Evolutionary conservation across 805 yeast genomes (phyloP).

Genomic region (Kodamaea kakaduensis): DNA sequence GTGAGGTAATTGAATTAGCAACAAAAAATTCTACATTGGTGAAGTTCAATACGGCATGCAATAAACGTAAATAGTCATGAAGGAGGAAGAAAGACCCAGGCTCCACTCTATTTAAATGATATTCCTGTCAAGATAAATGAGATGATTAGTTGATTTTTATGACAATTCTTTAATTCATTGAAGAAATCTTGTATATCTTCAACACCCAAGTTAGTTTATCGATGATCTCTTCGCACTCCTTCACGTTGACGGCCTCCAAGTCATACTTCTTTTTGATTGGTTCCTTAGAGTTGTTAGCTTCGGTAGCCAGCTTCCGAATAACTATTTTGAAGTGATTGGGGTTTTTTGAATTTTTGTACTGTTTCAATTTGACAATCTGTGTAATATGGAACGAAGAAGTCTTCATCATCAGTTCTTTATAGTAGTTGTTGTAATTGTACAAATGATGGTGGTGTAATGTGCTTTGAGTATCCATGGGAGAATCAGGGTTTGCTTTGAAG

Average conservation of each 20-base stretch:
- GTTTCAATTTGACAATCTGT: constrained; percentile 72
- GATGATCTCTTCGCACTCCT: constrained; percentile 71
- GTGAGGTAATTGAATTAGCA: no score
- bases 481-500: constrained; percentile 30
- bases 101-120: no score
- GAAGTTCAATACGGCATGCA: no score
- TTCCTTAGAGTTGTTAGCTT: constrained; percentile 39
- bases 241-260: constrained; percentile 64
- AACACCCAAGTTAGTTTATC: constrained; percentile 58
- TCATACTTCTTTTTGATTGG: constrained; percentile 72
- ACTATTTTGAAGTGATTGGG: constrained; percentile 80
- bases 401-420: constrained; percentile 69
- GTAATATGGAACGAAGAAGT: constrained; percentile 84
- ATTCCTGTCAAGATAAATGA: no score
- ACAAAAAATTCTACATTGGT: no score
- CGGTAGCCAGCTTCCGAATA: constrained; percentile 37
- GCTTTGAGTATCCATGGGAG: constrained; percentile 18
- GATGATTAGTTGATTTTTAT: not conserved
- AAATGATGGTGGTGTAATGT: constrained; percentile 34
- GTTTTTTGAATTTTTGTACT: constrained; percentile 56
- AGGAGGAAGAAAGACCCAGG: no score
- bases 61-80: no score
- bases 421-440: constrained; percentile 36
- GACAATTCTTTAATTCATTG: not conserved
- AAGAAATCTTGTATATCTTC: constrained; percentile 41